phyloP scores from a whole-genome alignment of 495 filamentous ascomycete species.

The Elasticomyces elasticus region DNA sequence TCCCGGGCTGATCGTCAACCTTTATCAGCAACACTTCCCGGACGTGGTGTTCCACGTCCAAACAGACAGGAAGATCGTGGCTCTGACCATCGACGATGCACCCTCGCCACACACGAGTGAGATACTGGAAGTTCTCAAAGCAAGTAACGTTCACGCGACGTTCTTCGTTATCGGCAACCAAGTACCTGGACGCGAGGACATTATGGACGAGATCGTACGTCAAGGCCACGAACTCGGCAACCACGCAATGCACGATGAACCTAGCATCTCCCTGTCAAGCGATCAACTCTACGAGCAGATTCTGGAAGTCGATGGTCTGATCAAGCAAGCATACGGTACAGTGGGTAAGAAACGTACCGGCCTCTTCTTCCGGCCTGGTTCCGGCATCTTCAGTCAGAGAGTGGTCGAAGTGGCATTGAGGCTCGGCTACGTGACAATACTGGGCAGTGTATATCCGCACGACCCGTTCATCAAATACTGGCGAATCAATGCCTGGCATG shows the following conservation, averaged over 20 bases:
- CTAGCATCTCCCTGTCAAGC: slow-evolving; percentile 39
- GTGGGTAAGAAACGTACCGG: slow-evolving; percentile 22
- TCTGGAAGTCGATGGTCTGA: slow-evolving; percentile 36
- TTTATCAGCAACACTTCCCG: slow-evolving; percentile 60
- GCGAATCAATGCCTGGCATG: slow-evolving; percentile 64
- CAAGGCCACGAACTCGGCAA: slow-evolving; percentile 66
- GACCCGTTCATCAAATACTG: slow-evolving; percentile 64
- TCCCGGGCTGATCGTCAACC: slow-evolving; percentile 52
- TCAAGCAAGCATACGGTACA: slow-evolving; percentile 45
- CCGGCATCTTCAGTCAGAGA: slow-evolving; percentile 61
- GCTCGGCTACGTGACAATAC: slow-evolving; percentile 55
- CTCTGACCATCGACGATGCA: slow-evolving; percentile 76
- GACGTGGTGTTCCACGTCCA: slow-evolving; percentile 63
- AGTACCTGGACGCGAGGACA: slow-evolving; percentile 48
- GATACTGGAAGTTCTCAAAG: slow-evolving; percentile 55
- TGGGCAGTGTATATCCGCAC: slow-evolving; percentile 79
- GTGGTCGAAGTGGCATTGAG: slow-evolving; percentile 48
- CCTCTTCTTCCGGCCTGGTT: slow-evolving; percentile 67
- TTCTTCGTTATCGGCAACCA: slow-evolving; percentile 55
- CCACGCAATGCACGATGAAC: slow-evolving; percentile 79
- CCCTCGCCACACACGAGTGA: slow-evolving; percentile 62
- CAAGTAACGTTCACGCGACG: slow-evolving; percentile 32
- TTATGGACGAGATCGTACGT: slow-evolving; percentile 51
- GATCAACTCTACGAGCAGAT: slow-evolving; percentile 33
- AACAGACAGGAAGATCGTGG: slow-evolving; percentile 50